Conservation (phyloP, 106 monocot species). For the Xerophyta viscosa region DNA sequence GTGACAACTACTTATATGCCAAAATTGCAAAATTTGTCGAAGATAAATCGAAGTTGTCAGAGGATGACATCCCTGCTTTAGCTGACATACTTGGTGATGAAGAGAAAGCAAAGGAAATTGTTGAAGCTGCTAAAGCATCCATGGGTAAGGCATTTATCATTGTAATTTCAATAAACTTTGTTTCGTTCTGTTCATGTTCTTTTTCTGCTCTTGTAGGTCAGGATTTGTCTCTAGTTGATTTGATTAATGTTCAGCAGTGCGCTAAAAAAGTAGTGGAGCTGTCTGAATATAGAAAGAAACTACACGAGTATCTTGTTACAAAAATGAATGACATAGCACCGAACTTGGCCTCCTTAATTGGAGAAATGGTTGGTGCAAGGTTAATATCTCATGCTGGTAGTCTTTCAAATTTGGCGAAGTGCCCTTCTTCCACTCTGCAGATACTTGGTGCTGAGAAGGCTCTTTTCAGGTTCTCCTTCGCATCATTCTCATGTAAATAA, state of each 20-base stretch:
- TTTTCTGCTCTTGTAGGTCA: conserved; percentile 50
- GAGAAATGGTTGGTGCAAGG: conserved; percentile 87
- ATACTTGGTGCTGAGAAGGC: conserved; percentile 98
- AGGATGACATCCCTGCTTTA: conserved; percentile 51
- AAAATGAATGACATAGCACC: conserved; percentile 97
- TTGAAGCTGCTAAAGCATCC: conserved; percentile 96
- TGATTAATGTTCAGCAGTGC: conserved; percentile 85
- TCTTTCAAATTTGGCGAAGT: conserved; percentile 86
- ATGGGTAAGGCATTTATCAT: conserved; percentile 56
- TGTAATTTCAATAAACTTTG: background rate
- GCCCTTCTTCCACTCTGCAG: conserved; percentile 85
- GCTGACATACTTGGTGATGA: conserved; percentile 89
- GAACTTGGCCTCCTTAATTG: conserved; percentile 80
- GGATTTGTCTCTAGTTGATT: conserved; percentile 79
- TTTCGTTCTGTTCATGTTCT: background rate
- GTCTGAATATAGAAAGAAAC: conserved; percentile 75
- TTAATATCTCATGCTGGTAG: conserved; percentile 96
- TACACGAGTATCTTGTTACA: conserved; percentile 79
- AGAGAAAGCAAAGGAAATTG: conserved; percentile 87
- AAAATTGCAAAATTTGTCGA: conserved; percentile 71
- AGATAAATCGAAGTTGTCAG: conserved; percentile 74
- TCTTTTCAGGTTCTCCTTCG: conserved; percentile 66
- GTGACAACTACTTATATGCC: conserved; percentile 91
- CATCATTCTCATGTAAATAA: background rate
- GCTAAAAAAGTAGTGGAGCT: conserved; percentile 78